Base-by-base conservation (phyloP, 1,139 yeast species). In the Zygosaccharomyces pseudobailii region DNA sequence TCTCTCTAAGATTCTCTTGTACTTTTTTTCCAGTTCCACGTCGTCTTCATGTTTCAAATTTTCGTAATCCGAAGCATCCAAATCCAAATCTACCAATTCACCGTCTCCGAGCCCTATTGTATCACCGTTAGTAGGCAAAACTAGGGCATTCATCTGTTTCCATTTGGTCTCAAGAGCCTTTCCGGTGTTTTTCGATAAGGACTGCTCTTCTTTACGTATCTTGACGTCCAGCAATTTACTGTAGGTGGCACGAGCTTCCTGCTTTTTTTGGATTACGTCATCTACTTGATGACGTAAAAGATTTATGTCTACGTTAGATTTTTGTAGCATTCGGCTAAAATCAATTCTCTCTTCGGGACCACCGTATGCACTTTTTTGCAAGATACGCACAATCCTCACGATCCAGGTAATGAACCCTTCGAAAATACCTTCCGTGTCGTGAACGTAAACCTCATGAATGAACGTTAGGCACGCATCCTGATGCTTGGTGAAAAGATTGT, bases 351-450 rank as follows among this genome's bases (percentile, higher is more conserved):
- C 39, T 3, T 43, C 52, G 7, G 45, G 45, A 5, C 74, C 73
- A 17, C 69, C 69, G 3, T 69, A 71, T 22, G 74, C 73, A 30
- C 85, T 80, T 3, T 69, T 70, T 54, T 83, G 82, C 53, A 88
- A 76, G 55, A 82, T 75, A 43, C 82, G 73, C 36, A 88, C 69
- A 44, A 87, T 75, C 5, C 66, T 64, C 40, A 84, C 72, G 52
- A 87, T 76, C 96, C 97, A 90, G 13, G 68, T 67, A 43, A 87
- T 76, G 45, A 90, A 69, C 8, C 81, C 82, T 48, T 80, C 78
- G 65, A 90, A 90, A 3, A 90, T 68, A 17, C 76, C 70, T 19
- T 86, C 86, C 40, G 82, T 76, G 61, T 90, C 97, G 53, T 85
- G 80, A 22, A 74, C 59, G 64, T 89, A 89, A 23, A 89, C 77